Evolutionary conservation across 1,139 yeast species (phyloP), one percentile per base, ranked within the genome.

Genomic region (Kodamaea anthophila): DNA sequence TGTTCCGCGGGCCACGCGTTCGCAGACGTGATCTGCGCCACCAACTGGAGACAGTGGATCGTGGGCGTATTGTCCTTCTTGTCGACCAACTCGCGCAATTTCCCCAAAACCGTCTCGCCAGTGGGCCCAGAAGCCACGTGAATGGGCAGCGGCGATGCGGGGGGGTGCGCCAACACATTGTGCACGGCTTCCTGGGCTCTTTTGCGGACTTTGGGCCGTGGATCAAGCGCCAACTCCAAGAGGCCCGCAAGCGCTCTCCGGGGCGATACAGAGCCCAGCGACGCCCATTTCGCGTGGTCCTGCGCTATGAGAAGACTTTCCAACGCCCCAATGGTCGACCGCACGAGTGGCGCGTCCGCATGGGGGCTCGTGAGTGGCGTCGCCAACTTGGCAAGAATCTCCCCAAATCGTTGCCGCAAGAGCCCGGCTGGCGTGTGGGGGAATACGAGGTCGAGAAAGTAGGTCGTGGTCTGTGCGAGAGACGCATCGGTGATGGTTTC

Each of bases 121-220:
- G 87, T 77, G 30, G 75, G 50, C 1, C 65, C 55, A 15, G 91
- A 69, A 8, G 86, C 94, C 24, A 85, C 80, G 51, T 88, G 96
- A 26, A 73, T 78, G 5, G 79, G 70, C 10, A 77, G 65, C 7
- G 95, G 93, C n/a, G 88, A 81, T 0, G 86, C 73, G 9, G 96
- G 95, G 10, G 93, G 88, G 41, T 70, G 69, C 4, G 59, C 40
- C 40, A 91, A 61, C 18, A 91, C 63, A 5, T 63, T 68, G 28
- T 69, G 58, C 13, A 91, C 68, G 2, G 96, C 84, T 36, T 91
- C 98, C 44, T 81, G 84, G 2, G 97, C 95, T 63, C 96, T 77
- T 72, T 84, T 86, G 55, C 99, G 77, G 9, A 93, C 94, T 49
- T 93, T 93, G 19, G 99, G 98, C 52, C 98, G 74, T 25, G 85